phyloP scores from a whole-genome alignment of 495 filamentous ascomycete genomes.

The Cenococcum geophilum region DNA sequence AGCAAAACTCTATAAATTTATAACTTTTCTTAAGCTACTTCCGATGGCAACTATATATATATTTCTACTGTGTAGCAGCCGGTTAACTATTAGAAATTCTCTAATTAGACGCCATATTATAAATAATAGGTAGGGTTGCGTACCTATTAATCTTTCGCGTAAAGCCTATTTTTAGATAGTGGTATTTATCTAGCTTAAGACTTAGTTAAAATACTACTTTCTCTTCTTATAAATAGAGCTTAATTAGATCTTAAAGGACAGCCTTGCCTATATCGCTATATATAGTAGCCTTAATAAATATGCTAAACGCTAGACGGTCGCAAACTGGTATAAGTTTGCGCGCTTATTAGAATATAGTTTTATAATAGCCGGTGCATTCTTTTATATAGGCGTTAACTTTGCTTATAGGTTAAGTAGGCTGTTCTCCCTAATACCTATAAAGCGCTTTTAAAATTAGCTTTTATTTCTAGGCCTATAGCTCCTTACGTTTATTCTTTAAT shows the following conservation, averaged over 20 bases:
- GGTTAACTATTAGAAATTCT: background rate
- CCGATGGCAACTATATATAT: conserved; percentile 5
- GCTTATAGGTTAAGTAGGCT: too few relatives aligned
- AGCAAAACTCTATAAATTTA: conserved; percentile 7
- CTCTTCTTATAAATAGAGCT: too few relatives aligned
- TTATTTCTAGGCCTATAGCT: conserved; percentile 23
- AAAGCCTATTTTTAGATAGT: too few relatives aligned
- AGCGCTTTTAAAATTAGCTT: conserved; percentile 26
- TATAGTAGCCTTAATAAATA: conserved; percentile 26
- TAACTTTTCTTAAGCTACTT: conserved; percentile 8
- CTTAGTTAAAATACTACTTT: conserved; percentile 6
- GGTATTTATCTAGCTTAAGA: conserved; percentile 5
- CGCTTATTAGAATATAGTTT: conserved; percentile 21
- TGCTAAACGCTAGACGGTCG: conserved; percentile 24
- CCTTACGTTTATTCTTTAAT: conserved; percentile 20
- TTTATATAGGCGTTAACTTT: too few relatives aligned
- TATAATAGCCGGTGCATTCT: conserved; percentile 15
- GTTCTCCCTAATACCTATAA: conserved; percentile 19
- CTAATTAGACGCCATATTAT: too few relatives aligned
- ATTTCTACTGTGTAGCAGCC: conserved; percentile 4
- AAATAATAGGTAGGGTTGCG: background rate
- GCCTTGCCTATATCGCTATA: conserved; percentile 14
- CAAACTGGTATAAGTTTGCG: conserved; percentile 23
- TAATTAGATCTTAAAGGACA: conserved; percentile 4
- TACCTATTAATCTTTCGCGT: background rate